Evolutionary conservation across 345 rosid species (phyloP).

Genomic region (Ailanthus altissimus): DNA sequence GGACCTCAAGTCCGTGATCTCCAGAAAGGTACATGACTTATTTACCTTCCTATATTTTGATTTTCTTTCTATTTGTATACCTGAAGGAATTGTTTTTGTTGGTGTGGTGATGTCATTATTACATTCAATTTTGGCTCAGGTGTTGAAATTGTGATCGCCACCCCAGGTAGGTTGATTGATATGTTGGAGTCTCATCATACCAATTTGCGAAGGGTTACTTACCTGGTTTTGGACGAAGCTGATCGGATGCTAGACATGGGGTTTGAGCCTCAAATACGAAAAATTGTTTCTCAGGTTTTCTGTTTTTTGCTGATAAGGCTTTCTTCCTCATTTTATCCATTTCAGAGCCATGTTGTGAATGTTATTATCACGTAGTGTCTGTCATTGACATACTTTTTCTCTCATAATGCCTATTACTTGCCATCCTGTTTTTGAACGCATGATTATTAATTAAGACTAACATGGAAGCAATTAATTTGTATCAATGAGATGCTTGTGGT

Average conservation of each 20-base stretch:
- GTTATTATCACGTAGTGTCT: background rate
- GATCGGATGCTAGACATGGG: slow-evolving; percentile 99
- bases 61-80: slow-evolving; percentile 11
- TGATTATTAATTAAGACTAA: background rate
- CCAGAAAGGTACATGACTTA: slow-evolving; percentile 81
- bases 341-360: background rate
- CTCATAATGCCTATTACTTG: background rate
- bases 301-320: background rate
- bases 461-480: background rate
- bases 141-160: slow-evolving; percentile 97
- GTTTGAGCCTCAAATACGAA: slow-evolving; percentile 93
- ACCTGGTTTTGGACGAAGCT: slow-evolving; percentile 97
- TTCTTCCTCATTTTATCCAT: background rate
- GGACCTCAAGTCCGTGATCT: slow-evolving; percentile 99
- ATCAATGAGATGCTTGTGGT: background rate
- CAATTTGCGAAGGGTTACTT: slow-evolving; percentile 91
- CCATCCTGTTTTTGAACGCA: background rate
- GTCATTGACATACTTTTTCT: background rate
- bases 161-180: slow-evolving; percentile 98
- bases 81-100: slow-evolving; percentile 11
- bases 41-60: slow-evolving; percentile 33
- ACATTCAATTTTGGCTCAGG: slow-evolving; percentile 40
- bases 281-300: slow-evolving; percentile 82
- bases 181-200: slow-evolving; percentile 97
- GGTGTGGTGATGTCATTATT: background rate